Evolutionary conservation across 2,329 filamentous ascomycete species (phyloP).

Genomic region (Dactylellina parvicollis): DNA sequence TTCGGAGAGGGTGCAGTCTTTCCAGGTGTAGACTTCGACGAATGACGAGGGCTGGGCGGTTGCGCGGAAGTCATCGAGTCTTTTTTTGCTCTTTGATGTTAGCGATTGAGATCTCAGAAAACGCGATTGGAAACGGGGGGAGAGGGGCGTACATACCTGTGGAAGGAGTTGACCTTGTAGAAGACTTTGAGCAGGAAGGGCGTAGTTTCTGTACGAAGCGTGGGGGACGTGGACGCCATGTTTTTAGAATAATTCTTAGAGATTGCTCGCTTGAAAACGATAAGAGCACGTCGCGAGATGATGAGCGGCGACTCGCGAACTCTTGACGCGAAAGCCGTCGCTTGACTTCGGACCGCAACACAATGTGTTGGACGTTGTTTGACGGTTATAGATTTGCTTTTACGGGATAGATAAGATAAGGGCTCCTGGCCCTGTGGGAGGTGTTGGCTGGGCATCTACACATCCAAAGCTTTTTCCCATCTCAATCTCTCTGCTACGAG

Average conservation of each 20-base stretch:
- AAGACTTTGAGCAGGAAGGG: conserved; percentile 89
- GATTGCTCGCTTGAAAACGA: background rate
- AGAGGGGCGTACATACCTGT: conserved; percentile 66
- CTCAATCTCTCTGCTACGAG: conserved; percentile 25
- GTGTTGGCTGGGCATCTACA: conserved; percentile 11
- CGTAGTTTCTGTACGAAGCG: conserved; percentile 75
- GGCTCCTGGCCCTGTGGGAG: conserved; percentile 48
- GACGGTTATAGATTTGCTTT: background rate
- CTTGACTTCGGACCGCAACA: conserved; percentile 20
- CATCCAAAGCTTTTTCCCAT: conserved; percentile 21
- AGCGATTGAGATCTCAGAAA: conserved; percentile 43
- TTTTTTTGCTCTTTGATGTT: conserved; percentile 60
- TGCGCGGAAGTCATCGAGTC: conserved; percentile 75
- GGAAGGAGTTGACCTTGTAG: conserved; percentile 78
- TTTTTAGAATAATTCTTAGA: no score
- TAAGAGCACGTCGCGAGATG: background rate
- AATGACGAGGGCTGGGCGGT: conserved; percentile 70
- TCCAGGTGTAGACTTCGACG: conserved; percentile 87
- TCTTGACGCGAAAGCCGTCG: conserved; percentile 43
- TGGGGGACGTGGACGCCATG: conserved; percentile 54
- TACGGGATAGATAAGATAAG: conserved; percentile 47
- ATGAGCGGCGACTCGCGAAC: background rate
- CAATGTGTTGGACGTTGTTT: conserved; percentile 24
- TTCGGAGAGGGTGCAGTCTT: conserved; percentile 80
- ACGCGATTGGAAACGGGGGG: conserved; percentile 60